Percentiles rank a stretch among this genome's conserved stretches.
These are phyloP conservation scores for Xanthoconium purpureum DNA, from an alignment of 768 basidiomycete species.

Conservation along the genomic window DNA sequence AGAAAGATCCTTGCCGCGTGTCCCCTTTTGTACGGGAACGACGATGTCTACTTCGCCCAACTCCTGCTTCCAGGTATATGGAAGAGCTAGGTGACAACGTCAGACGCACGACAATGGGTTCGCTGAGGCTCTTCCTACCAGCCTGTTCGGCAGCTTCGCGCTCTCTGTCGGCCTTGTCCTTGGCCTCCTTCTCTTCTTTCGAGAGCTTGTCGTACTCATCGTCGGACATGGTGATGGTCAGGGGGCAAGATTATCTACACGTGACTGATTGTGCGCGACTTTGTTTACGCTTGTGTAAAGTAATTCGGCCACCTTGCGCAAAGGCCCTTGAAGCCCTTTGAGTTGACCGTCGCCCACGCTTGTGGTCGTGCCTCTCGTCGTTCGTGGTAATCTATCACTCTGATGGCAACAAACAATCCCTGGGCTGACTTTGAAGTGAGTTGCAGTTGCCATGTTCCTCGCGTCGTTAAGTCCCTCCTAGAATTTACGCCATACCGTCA, in stretches of 20 bases:
- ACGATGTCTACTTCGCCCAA: conserved; percentile 82
- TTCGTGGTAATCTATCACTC: conserved; percentile 12
- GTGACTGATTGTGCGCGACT: conserved; percentile 18
- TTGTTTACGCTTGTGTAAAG: conserved; percentile 37
- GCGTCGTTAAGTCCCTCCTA: conserved; percentile 34
- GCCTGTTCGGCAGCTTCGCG: conserved; percentile 81
- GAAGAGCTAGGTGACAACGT: conserved; percentile 57
- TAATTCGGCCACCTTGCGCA: conserved; percentile 10
- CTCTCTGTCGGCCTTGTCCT: conserved; percentile 65
- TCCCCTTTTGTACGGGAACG: conserved; percentile 84
- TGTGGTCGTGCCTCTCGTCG: conserved; percentile 10
- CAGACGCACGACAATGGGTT: conserved; percentile 18
- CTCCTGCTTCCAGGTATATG: conserved; percentile 90
- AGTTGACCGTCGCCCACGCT: conserved; percentile 4
- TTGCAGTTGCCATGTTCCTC: conserved; percentile 5
- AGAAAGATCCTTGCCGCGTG: conserved; percentile 70
- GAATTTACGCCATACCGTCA: conserved; percentile 68
- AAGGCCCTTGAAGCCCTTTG: conserved; percentile 4
- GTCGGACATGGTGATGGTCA: conserved; percentile 33
- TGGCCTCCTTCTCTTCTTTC: conserved; percentile 68
- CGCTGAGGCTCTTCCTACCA: conserved; percentile 46
- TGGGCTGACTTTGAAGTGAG: conserved; percentile 78
- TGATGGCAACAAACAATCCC: conserved; percentile 59
- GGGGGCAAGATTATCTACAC: conserved; percentile 24
- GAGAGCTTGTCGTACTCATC: conserved; percentile 75